These are phyloP conservation scores for Cordyceps militaris DNA, from an alignment of 2,329 filamentous ascomycete species.

Conservation along the genomic window DNA sequence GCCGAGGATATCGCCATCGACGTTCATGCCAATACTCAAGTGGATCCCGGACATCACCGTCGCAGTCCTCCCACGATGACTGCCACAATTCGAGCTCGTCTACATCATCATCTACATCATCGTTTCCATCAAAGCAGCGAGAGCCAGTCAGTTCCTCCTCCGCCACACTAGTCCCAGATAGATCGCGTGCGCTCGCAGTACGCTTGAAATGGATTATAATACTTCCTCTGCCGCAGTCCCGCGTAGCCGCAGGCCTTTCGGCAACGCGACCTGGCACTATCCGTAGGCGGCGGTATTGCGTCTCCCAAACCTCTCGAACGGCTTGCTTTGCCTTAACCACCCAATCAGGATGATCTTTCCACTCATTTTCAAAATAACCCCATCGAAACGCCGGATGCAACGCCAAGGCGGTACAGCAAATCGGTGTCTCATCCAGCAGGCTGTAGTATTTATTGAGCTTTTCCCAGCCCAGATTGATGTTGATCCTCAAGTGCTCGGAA, in stretches of 20 bases:
- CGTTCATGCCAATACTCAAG: not conserved
- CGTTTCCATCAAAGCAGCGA: slow-evolving; percentile 34
- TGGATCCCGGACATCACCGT: not conserved
- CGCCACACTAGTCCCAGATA: not conserved
- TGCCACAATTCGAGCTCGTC: not conserved
- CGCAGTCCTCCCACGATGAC: not conserved
- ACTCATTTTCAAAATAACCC: not conserved
- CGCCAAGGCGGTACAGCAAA: not conserved
- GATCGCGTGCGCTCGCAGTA: slow-evolving; percentile 2
- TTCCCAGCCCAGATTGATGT: not conserved
- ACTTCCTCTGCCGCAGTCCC: not conserved
- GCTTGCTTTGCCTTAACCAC: not conserved
- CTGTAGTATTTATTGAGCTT: not conserved
- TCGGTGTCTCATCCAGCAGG: not conserved
- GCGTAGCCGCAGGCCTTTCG: not conserved
- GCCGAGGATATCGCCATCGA: not conserved
- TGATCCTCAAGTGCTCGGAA: not conserved
- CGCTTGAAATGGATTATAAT: slow-evolving; percentile 6
- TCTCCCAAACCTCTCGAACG: not conserved
- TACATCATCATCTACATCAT: not conserved
- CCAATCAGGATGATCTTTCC: not conserved
- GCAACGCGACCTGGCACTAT: not conserved
- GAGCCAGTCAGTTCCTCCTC: slow-evolving; percentile 15
- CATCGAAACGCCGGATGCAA: not conserved
- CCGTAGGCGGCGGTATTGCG: not conserved